A percentile compares a stretch with the other conserved stretches of the same genome.
Evolutionary conservation across 345 rosid species (phyloP).

Genomic region (Melaleuca alternifolia): DNA sequence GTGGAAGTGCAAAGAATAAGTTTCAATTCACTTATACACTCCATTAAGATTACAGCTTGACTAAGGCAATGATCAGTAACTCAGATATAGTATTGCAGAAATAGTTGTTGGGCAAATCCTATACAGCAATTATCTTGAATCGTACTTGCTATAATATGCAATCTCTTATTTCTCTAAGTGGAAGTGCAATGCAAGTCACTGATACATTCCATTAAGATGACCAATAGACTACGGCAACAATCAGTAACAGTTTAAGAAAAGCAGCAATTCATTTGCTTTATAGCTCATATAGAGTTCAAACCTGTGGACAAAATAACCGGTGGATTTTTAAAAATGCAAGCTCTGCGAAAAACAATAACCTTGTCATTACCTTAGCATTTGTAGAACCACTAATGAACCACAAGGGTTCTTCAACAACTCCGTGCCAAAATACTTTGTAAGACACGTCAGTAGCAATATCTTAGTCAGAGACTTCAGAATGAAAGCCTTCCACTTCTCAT

Average conservation of each 20-base stretch:
- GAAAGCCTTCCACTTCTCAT: background rate
- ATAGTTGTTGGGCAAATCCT: too few relatives aligned
- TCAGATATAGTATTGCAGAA: too few relatives aligned
- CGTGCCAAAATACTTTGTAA: constrained; percentile 90
- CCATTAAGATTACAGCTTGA: too few relatives aligned
- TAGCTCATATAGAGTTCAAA: background rate
- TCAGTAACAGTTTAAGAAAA: background rate
- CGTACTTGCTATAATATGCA: background rate
- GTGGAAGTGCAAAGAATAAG: too few relatives aligned
- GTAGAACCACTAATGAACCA: constrained; percentile 96
- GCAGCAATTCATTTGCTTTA: background rate
- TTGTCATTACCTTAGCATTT: constrained; percentile 55
- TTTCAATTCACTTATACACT: too few relatives aligned
- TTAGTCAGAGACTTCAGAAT: background rate
- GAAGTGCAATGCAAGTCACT: too few relatives aligned
- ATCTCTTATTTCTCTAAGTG: background rate
- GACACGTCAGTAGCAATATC: constrained; percentile 7
- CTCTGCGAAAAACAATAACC: background rate
- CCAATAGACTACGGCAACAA: background rate
- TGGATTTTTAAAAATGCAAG: background rate
- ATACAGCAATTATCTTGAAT: background rate
- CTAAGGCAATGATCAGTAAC: too few relatives aligned
- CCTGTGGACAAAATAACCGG: background rate
- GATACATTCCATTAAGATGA: background rate
- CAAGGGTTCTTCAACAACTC: constrained; percentile 84